A percentile compares a stretch with the other conserved stretches of the same genome.
Conservation (phyloP, 768 basidiomycete genomes). For the Psilocybe cubensis region DNA sequence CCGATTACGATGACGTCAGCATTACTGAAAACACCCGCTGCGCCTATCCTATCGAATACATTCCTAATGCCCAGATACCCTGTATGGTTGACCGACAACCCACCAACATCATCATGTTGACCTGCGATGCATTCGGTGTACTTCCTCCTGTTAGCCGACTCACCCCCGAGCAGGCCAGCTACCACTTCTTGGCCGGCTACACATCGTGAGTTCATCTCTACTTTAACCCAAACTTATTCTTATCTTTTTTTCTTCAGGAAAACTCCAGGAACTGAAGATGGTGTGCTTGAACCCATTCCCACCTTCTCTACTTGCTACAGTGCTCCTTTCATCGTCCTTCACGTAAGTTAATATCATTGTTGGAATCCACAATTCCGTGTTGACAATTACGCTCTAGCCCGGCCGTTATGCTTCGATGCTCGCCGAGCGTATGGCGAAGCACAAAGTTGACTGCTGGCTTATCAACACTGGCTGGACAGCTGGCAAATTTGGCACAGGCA, state of each 20-base stretch:
- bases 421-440: conserved; percentile 88
- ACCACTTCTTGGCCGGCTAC: conserved; percentile 97
- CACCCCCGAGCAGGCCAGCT: conserved; percentile 92
- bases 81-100: conserved; percentile 88
- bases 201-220: conserved; percentile 64
- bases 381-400: conserved; percentile 52
- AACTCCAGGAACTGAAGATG: conserved; percentile 99
- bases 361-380: neutral
- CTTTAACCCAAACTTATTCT: conserved; percentile 20
- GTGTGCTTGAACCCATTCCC: conserved; percentile 96
- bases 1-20: conserved; percentile 95
- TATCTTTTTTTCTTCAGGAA: conserved; percentile 52
- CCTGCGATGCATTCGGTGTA: conserved; percentile 98
- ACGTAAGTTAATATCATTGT: conserved; percentile 47
- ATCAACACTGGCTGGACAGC: conserved; percentile 99
- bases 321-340: conserved; percentile 98
- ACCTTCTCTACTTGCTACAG: conserved; percentile 99
- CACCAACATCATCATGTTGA: conserved; percentile 94
- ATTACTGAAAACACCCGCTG: conserved; percentile 99
- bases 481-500: conserved; percentile 90
- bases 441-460: conserved; percentile 94
- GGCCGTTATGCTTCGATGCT: conserved; percentile 97
- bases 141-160: conserved; percentile 95
- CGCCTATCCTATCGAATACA: conserved; percentile 98
- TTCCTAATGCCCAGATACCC: conserved; percentile 93